A percentile compares a stretch with the other conserved stretches of the same genome.
These are phyloP conservation scores for Suillus subluteus DNA, from an alignment of 768 basidiomycete species.

Conservation along the genomic window DNA sequence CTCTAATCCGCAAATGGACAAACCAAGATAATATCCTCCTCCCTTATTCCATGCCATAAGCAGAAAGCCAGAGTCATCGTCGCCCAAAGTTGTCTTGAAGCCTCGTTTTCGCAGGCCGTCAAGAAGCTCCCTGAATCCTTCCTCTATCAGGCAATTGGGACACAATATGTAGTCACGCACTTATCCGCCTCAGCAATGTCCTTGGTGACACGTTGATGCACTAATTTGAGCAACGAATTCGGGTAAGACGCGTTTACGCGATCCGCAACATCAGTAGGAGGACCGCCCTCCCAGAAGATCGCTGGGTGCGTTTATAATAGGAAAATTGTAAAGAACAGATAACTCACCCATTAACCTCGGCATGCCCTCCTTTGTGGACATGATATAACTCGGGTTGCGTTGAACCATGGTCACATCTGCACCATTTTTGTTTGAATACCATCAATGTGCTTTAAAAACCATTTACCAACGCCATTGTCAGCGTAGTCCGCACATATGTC, in stretches of 20 bases:
- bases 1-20: conserved; percentile 5
- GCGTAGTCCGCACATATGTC: conserved; percentile 54
- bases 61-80: conserved; percentile 53
- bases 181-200: conserved; percentile 59
- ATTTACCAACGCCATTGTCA: conserved; percentile 48
- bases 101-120: conserved; percentile 60
- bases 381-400: conserved; percentile 57
- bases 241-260: conserved; percentile 55
- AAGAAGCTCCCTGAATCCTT: conserved; percentile 45
- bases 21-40: conserved; percentile 73
- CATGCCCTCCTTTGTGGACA: conserved; percentile 46
- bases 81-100: conserved; percentile 57
- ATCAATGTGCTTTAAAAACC: not conserved
- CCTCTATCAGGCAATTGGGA: not conserved
- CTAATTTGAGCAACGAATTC: conserved; percentile 22
- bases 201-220: conserved; percentile 41
- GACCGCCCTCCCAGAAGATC: conserved; percentile 48
- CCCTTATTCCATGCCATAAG: conserved; percentile 50
- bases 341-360: conserved; percentile 26
- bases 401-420: conserved; percentile 54
- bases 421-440: not conserved
- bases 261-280: conserved; percentile 55
- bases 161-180: conserved; percentile 32
- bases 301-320: conserved; percentile 1
- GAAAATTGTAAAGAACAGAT: conserved; percentile 20